These are phyloP conservation scores for Paraphaeosphaeria sporulosa DNA, from an alignment of 2,329 filamentous ascomycete species.

Conservation along the genomic window DNA sequence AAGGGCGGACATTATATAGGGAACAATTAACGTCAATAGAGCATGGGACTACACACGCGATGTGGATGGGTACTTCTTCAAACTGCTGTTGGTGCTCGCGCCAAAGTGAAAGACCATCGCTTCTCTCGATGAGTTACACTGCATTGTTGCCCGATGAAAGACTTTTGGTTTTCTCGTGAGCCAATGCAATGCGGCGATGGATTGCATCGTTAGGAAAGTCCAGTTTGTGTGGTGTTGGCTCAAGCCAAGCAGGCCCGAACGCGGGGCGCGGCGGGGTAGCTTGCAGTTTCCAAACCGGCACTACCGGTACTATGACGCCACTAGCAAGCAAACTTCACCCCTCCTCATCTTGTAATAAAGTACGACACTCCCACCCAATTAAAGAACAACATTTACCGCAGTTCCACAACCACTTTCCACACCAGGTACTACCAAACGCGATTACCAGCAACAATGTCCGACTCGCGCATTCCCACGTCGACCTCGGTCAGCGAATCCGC, in stretches of 20 bases:
- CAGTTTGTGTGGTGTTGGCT: no score
- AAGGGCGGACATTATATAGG: no score
- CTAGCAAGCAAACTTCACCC: slow-evolving; percentile 7
- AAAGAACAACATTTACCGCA: not conserved
- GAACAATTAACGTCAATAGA: no score
- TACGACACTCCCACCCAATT: not conserved
- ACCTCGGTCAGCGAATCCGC: slow-evolving; percentile 71
- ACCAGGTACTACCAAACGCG: not conserved
- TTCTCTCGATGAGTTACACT: no score
- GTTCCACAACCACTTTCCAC: not conserved
- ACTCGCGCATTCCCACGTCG: slow-evolving; percentile 66
- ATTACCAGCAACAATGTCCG: slow-evolving; percentile 29
- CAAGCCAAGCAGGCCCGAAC: slow-evolving; percentile 11
- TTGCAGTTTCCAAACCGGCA: not conserved
- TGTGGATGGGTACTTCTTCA: no score
- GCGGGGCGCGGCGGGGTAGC: slow-evolving; percentile 33
- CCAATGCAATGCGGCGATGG: no score
- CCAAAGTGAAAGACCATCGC: no score
- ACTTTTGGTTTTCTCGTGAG: no score
- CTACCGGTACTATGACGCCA: slow-evolving; percentile 13
- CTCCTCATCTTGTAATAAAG: not conserved
- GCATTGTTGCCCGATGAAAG: no score
- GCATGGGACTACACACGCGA: no score
- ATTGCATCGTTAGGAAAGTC: no score
- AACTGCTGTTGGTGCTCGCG: no score